A percentile compares a stretch with the other conserved stretches of the same genome.
These are phyloP conservation scores for Amaranthus tricolor DNA, from an alignment of 179 eudicot species.

Conservation along the genomic window DNA sequence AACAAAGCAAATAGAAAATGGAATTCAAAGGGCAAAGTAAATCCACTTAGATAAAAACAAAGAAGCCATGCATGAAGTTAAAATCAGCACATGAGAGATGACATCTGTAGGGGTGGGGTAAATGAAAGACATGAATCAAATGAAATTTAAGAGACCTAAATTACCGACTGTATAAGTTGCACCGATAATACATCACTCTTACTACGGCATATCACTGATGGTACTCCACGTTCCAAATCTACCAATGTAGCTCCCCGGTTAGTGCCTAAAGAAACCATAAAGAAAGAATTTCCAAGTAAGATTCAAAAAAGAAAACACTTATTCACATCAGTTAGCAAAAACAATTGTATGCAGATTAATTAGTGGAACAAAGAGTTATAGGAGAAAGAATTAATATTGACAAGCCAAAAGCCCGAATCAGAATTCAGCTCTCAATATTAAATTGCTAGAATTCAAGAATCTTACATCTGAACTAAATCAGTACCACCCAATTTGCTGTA, in stretches of 20 bases:
- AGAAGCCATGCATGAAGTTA: not conserved
- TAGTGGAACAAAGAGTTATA: not conserved
- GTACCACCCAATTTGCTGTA: no score
- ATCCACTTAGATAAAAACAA: not conserved
- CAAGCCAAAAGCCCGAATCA: constrained; percentile 1
- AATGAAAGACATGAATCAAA: constrained; percentile 9
- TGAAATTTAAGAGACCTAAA: constrained; percentile 23
- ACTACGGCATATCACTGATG: constrained; percentile 51
- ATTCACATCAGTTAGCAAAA: not conserved
- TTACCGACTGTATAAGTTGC: constrained; percentile 71
- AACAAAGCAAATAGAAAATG: not conserved
- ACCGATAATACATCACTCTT: constrained; percentile 77
- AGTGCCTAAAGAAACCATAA: constrained; percentile 48
- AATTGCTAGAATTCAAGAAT: not conserved
- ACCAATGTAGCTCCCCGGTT: constrained; percentile 68
- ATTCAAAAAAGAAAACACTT: not conserved
- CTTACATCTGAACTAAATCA: not conserved
- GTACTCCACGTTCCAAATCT: constrained; percentile 54
- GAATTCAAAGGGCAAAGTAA: not conserved
- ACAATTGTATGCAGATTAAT: not conserved
- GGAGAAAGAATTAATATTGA: not conserved
- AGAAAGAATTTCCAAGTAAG: not conserved
- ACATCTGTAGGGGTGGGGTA: not conserved
- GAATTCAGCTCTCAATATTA: not conserved
- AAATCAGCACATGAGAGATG: constrained; percentile 3